Conservation (phyloP, 2,329 filamentous ascomycete genomes). For the Aspergillus fumigatus region DNA sequence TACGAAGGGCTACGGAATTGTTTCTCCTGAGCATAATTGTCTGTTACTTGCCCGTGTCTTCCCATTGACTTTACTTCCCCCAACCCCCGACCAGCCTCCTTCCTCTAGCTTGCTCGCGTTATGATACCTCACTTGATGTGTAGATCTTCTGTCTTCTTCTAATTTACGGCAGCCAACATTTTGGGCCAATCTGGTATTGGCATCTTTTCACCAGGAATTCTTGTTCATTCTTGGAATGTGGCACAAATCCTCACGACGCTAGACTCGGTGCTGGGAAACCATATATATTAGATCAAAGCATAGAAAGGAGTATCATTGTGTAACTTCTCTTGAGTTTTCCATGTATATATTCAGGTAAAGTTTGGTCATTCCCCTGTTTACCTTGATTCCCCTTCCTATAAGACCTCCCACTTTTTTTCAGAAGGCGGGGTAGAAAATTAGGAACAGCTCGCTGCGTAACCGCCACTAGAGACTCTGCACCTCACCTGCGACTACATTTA, state of each 20-base stretch:
- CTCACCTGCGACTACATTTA: background rate
- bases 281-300: background rate
- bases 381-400: background rate
- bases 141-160: conserved; percentile 6
- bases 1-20: conserved; percentile 79
- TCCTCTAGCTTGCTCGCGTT: conserved; percentile 1
- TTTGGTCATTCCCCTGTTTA: background rate
- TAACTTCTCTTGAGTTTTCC: background rate
- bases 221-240: background rate
- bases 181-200: conserved; percentile 15
- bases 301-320: background rate
- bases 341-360: background rate
- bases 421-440: background rate
- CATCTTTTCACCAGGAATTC: background rate
- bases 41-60: background rate
- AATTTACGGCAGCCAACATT: conserved; percentile 3
- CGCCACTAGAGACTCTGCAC: background rate
- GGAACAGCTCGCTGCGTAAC: background rate
- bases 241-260: background rate
- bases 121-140: conserved; percentile 16
- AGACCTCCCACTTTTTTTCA: background rate
- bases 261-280: background rate
- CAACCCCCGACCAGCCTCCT: too few species aligned
- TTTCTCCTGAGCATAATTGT: conserved; percentile 41
- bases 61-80: background rate